Evolutionary conservation across 176 grass and related monocot genomes (phyloP).

Genomic region (Oryza officinalis): DNA sequence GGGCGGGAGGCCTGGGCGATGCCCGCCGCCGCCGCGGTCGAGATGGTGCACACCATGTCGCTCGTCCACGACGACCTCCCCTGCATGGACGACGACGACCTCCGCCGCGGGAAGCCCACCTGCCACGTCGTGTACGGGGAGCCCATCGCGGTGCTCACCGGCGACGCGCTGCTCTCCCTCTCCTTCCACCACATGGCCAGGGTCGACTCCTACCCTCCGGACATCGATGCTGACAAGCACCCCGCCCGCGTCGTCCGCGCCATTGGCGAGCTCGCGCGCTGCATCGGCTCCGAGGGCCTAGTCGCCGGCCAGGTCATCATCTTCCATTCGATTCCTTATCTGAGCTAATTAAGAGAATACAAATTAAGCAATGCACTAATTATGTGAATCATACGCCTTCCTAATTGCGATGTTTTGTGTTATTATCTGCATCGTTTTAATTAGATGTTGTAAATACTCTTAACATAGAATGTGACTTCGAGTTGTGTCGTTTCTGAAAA

Average conservation of each 20-base stretch:
- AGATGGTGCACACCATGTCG: conserved; percentile 95
- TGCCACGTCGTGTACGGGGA: conserved; percentile 74
- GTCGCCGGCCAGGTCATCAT: conserved; percentile 67
- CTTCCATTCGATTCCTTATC: conserved; percentile 33
- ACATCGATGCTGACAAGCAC: conserved; percentile 51
- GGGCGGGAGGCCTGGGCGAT: conserved; percentile 59
- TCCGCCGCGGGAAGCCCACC: conserved; percentile 68
- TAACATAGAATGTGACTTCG: not conserved
- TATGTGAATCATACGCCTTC: conserved; percentile 9
- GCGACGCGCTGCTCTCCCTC: conserved; percentile 70
- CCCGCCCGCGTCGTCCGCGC: conserved; percentile 63
- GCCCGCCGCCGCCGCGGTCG: conserved; percentile 54
- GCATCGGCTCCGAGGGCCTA: conserved; percentile 71
- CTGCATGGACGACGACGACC: conserved; percentile 88
- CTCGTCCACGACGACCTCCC: conserved; percentile 83
- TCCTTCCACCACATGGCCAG: conserved; percentile 61
- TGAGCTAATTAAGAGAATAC: not conserved
- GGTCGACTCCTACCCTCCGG: conserved; percentile 50
- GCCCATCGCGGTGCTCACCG: conserved; percentile 71
- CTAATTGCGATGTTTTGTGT: not conserved
- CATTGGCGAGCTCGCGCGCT: conserved; percentile 65
- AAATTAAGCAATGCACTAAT: conserved; percentile 22
- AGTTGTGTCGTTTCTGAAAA: conserved; percentile 11
- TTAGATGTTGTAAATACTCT: not conserved
- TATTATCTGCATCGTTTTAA: not conserved